Percentiles rank a stretch among this genome's conserved stretches.
Evolutionary conservation across 2,329 filamentous ascomycete species (phyloP).

Genomic region (Claviceps spartinae): DNA sequence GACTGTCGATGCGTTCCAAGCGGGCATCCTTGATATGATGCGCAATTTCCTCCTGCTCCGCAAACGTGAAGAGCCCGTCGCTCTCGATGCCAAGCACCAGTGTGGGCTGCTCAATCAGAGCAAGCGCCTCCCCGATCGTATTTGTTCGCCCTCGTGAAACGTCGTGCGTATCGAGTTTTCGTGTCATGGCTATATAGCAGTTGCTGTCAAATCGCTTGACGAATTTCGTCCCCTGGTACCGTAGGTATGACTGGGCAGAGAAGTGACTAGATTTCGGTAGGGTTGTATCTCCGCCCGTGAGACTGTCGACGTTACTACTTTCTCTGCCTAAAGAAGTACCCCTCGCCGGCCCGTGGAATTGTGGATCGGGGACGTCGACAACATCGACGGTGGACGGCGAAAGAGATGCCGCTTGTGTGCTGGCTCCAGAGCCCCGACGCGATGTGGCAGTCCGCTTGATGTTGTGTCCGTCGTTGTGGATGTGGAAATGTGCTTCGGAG

Average conservation of each 20-base stretch:
- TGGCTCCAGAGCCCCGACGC: conserved; percentile 27
- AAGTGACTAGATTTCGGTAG: conserved; percentile 70
- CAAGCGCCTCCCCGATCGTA: conserved; percentile 60
- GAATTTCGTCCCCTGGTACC: conserved; percentile 94
- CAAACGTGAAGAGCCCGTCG: conserved; percentile 92
- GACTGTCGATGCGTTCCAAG: conserved; percentile 78
- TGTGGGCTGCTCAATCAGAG: conserved; percentile 73
- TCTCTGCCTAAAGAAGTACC: not conserved
- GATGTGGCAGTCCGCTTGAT: conserved; percentile 41
- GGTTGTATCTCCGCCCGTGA: conserved; percentile 35
- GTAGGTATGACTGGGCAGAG: conserved; percentile 91
- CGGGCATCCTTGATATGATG: conserved; percentile 63
- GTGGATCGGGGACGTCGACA: conserved; percentile 35
- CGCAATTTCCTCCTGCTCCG: conserved; percentile 87
- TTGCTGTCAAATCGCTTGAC: conserved; percentile 96
- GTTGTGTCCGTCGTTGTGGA: conserved; percentile 72
- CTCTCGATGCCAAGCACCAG: conserved; percentile 89
- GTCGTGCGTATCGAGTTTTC: conserved; percentile 95
- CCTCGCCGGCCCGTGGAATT: conserved; percentile 48
- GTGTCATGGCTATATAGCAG: conserved; percentile 97
- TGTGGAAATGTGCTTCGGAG: conserved; percentile 61
- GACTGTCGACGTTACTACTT: conserved; percentile 27
- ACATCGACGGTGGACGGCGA: conserved; percentile 5
- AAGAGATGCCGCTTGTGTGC: conserved; percentile 9
- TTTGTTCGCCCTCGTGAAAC: conserved; percentile 65